These are phyloP conservation scores for Tricharina praecox DNA, from an alignment of 495 filamentous ascomycete genomes.

Conservation along the genomic window DNA sequence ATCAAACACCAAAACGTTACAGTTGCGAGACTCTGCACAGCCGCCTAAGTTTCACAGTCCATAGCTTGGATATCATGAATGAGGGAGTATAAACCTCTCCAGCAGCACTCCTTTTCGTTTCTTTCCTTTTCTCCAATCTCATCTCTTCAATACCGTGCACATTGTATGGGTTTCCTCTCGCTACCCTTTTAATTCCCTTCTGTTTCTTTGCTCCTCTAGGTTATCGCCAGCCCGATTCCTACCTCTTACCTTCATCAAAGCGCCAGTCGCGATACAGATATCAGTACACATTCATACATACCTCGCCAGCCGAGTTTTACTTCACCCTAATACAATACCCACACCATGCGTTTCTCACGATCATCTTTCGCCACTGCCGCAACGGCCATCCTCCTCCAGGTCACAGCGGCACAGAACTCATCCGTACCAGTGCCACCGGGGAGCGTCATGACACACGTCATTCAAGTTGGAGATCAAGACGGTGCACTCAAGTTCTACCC, in stretches of 20 bases:
- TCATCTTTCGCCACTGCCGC: not conserved
- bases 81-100: not conserved
- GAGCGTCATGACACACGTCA: conserved; percentile 17
- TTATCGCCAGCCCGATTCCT: conserved; percentile 5
- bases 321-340: not conserved
- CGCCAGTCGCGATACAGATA: no score
- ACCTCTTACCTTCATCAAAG: no score
- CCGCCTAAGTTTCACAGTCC: no score
- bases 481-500: conserved; percentile 17
- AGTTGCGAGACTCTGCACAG: not conserved
- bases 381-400: not conserved
- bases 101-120: not conserved
- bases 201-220: not conserved
- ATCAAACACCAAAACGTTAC: not conserved
- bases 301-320: conserved; percentile 3
- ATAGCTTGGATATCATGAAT: not conserved
- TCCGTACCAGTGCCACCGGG: conserved; percentile 4
- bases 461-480: conserved; percentile 14
- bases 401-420: not conserved
- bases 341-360: not conserved
- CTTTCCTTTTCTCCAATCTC: not conserved
- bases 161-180: not conserved
- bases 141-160: not conserved
- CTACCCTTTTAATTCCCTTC: not conserved
- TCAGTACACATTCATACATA: no score